These are phyloP conservation scores for Populus trichocarpa DNA, from an alignment of 441 rosid species.

Conservation along the genomic window DNA sequence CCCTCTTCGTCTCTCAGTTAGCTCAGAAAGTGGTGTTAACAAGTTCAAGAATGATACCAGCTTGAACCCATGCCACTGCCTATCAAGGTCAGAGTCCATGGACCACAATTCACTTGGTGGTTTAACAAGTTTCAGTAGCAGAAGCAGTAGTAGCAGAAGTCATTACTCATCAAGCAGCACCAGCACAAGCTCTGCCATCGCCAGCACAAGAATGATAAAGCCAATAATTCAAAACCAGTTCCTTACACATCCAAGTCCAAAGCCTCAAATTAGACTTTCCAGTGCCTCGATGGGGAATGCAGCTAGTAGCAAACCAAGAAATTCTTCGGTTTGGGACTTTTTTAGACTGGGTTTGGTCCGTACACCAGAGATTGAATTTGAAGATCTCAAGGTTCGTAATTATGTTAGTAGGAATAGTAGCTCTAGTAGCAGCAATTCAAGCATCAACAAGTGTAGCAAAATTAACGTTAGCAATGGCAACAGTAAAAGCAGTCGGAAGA, in stretches of 20 bases:
- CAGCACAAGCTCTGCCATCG: conserved; percentile 5
- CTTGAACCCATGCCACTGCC: conserved; percentile 18
- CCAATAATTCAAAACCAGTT: conserved; percentile 41
- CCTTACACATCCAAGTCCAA: conserved; percentile 62
- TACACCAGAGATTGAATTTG: conserved; percentile 67
- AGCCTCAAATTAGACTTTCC: conserved; percentile 58
- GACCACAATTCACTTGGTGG: conserved; percentile 36
- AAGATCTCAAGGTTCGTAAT: conserved; percentile 41
- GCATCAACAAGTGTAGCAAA: not conserved
- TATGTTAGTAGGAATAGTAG: conserved; percentile 31
- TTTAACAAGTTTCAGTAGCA: conserved; percentile 40
- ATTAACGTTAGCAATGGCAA: conserved; percentile 34
- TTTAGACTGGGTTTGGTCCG: conserved; percentile 65
- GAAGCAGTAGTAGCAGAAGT: conserved; percentile 49
- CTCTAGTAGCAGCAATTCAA: conserved; percentile 30
- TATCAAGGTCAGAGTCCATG: conserved; percentile 63
- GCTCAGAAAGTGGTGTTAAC: conserved; percentile 38
- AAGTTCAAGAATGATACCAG: conserved; percentile 16
- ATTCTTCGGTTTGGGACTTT: conserved; percentile 64
- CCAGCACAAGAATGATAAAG: conserved; percentile 21
- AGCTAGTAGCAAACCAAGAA: conserved; percentile 27
- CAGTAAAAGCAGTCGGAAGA: conserved; percentile 19
- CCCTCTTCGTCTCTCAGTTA: conserved; percentile 63
- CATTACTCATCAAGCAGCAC: conserved; percentile 34
- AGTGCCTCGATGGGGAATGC: conserved; percentile 17